Conservation (phyloP, 345 rosid genomes). For the Ricinus communis region DNA sequence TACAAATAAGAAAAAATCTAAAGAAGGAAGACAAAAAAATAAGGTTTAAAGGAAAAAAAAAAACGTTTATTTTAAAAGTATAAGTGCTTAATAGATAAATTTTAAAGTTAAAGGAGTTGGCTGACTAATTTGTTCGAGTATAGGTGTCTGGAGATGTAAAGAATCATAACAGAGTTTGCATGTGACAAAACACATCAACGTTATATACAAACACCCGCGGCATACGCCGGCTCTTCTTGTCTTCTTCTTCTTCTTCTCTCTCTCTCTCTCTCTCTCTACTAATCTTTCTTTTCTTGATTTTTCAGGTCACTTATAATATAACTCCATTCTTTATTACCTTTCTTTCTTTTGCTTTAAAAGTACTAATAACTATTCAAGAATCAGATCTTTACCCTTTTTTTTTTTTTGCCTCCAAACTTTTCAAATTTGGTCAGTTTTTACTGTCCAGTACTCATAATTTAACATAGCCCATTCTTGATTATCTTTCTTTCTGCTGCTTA, state of each 20-base stretch:
- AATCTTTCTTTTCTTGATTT: neutral
- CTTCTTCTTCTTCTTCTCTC: constrained; percentile 13
- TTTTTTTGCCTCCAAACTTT: neutral
- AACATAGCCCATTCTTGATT: neutral
- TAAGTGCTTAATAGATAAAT: too few relatives aligned
- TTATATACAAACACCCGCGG: constrained; percentile 19
- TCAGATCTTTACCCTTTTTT: neutral
- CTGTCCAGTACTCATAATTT: too few relatives aligned
- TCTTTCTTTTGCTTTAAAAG: neutral
- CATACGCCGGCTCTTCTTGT: constrained; percentile 42
- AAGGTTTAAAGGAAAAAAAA: too few relatives aligned
- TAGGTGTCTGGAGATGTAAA: too few relatives aligned
- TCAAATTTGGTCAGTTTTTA: neutral
- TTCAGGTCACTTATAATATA: neutral
- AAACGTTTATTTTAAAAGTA: too few relatives aligned
- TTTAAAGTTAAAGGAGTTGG: too few relatives aligned
- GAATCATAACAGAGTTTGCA: too few relatives aligned
- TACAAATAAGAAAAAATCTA: too few relatives aligned
- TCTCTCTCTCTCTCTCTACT: neutral
- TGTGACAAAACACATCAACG: constrained; percentile 14
- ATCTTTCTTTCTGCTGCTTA: neutral
- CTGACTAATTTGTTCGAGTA: too few relatives aligned
- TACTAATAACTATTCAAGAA: neutral
- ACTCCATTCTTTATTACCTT: neutral
- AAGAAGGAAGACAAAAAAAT: too few relatives aligned